These are phyloP conservation scores for Chlamydomonas sp. DNA, from an alignment of 139 green algal genomes.

Conservation along the genomic window DNA sequence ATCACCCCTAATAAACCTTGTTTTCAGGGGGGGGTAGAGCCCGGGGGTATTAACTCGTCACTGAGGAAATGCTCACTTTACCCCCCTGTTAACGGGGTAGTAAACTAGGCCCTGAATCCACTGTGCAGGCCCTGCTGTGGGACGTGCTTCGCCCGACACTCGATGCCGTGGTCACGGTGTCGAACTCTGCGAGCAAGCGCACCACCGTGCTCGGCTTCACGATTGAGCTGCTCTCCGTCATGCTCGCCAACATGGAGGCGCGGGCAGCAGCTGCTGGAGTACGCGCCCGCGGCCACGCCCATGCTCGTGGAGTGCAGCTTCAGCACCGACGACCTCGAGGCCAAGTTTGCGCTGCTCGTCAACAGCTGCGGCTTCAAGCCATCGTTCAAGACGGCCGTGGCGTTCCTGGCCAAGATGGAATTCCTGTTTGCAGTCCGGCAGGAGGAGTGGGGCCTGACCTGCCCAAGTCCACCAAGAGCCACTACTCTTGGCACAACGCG, in stretches of 20 bases:
- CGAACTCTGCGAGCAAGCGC: not conserved
- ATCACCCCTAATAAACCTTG: too few relatives aligned
- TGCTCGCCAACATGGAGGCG: not conserved
- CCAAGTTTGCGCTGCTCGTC: not conserved
- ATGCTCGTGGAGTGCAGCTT: not conserved
- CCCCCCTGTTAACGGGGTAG: too few relatives aligned
- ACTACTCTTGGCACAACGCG: constrained; percentile 34
- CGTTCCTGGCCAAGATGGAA: not conserved
- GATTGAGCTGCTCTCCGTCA: not conserved
- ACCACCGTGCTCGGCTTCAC: not conserved
- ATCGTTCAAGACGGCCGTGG: not conserved
- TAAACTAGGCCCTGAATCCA: too few relatives aligned
- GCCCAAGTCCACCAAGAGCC: constrained; percentile 25
- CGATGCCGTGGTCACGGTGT: not conserved
- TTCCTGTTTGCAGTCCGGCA: not conserved
- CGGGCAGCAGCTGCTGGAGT: not conserved
- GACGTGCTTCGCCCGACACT: not conserved
- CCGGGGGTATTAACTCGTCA: too few relatives aligned
- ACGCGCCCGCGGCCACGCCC: not conserved
- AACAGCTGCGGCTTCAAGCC: not conserved
- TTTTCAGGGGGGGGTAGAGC: too few relatives aligned
- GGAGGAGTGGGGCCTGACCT: not conserved
- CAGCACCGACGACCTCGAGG: not conserved
- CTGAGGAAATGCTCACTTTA: too few relatives aligned
- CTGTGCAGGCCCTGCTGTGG: too few relatives aligned